These are phyloP conservation scores for Yarrowia alimentaria DNA, from an alignment of 805 yeast genomes.

Conservation along the genomic window DNA sequence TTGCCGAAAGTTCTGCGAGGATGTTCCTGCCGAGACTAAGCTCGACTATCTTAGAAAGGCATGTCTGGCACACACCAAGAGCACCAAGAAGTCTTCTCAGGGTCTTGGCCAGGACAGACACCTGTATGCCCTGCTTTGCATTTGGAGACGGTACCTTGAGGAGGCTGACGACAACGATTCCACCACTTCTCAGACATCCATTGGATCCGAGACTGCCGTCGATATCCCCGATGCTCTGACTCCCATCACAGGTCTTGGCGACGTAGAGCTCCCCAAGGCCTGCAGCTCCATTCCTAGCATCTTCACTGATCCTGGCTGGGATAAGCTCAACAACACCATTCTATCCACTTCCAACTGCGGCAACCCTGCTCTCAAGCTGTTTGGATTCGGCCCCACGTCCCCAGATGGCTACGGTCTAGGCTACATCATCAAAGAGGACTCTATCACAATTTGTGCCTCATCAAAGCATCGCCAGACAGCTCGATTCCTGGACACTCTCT, in stretches of 20 bases:
- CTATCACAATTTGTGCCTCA: conserved; percentile 75
- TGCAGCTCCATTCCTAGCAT: conserved; percentile 57
- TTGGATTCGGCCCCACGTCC: conserved; percentile 90
- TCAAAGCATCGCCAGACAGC: conserved; percentile 87
- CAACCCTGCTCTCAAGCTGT: conserved; percentile 78
- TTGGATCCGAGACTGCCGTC: conserved; percentile 28
- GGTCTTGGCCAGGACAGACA: conserved; percentile 95
- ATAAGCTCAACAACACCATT: conserved; percentile 72
- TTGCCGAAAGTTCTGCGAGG: conserved; percentile 80
- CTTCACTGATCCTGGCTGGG: conserved; percentile 88
- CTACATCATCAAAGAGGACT: conserved; percentile 77
- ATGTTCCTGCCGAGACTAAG: conserved; percentile 57
- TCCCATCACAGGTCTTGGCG: conserved; percentile 96
- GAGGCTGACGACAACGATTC: conserved; percentile 33
- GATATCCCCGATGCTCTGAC: conserved; percentile 72
- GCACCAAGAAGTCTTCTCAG: conserved; percentile 64
- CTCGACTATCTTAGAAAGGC: conserved; percentile 62
- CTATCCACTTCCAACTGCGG: conserved; percentile 89
- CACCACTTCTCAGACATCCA: conserved; percentile 37
- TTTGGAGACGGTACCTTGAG: conserved; percentile 58
- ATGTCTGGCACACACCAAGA: conserved; percentile 64
- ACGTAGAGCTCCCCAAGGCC: conserved; percentile 38
- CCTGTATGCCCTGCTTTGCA: conserved; percentile 78
- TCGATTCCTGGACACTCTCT: conserved; percentile 68
- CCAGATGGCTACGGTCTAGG: conserved; percentile 94